Conservation (phyloP, 1,284 basidiomycete genomes). For the Anthracocystis walkeri region DNA sequence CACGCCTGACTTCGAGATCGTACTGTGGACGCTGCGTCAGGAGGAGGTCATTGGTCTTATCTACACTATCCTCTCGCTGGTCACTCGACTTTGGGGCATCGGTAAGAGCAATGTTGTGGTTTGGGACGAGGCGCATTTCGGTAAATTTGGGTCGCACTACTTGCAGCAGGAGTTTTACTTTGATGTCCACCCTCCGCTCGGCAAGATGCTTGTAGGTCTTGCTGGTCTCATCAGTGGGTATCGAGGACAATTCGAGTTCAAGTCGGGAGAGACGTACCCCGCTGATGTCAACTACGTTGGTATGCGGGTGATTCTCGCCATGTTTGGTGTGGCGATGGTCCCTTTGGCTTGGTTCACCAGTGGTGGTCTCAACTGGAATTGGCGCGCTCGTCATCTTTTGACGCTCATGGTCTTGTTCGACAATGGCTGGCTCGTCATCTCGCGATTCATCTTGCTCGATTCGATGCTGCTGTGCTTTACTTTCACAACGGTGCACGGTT, state of each 20-base stretch:
- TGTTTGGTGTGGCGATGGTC: conserved; percentile 93
- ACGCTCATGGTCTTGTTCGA: conserved; percentile 91
- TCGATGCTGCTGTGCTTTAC: conserved; percentile 99
- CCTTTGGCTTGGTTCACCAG: conserved; percentile 96
- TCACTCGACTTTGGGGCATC: conserved; percentile 93
- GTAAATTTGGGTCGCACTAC: conserved; percentile 81
- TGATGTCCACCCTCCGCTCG: conserved; percentile 86
- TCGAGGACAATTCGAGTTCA: conserved; percentile 91
- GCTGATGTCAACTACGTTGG: conserved; percentile 87
- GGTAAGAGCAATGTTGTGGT: conserved; percentile 88
- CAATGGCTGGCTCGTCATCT: conserved; percentile 94
- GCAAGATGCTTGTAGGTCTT: conserved; percentile 97
- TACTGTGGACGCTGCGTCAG: conserved; percentile 38
- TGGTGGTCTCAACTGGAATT: conserved; percentile 92
- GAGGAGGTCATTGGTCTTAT: conserved; percentile 72
- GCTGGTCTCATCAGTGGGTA: conserved; percentile 92
- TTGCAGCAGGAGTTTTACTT: conserved; percentile 77
- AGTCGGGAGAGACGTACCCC: conserved; percentile 88
- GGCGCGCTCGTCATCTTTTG: conserved; percentile 88
- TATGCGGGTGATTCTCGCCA: conserved; percentile 94
- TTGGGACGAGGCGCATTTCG: conserved; percentile 83
- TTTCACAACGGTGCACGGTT: conserved; percentile 92
- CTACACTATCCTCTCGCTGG: conserved; percentile 92
- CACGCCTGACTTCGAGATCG: conserved; percentile 41
- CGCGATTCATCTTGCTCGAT: conserved; percentile 95